These are phyloP conservation scores for Aspergillus affinis DNA, from an alignment of 495 filamentous ascomycete species.

Conservation along the genomic window DNA sequence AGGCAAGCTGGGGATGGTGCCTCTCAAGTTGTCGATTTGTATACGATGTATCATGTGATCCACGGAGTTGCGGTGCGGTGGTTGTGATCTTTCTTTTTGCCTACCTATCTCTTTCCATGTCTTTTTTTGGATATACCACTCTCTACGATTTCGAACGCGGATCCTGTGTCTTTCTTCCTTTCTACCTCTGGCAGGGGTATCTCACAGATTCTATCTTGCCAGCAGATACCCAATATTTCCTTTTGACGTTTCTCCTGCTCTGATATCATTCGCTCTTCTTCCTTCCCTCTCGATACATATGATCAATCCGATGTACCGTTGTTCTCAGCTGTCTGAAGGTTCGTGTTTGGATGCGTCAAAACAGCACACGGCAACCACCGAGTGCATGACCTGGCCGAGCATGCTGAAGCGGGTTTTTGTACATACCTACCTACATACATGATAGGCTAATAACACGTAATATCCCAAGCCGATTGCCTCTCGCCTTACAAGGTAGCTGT, in stretches of 20 bases:
- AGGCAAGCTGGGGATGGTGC: slow-evolving; percentile 1
- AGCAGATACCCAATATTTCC: slow-evolving; percentile 24
- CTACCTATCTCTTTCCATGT: slow-evolving; percentile 40
- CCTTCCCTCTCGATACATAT: background rate
- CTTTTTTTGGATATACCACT: slow-evolving; percentile 12
- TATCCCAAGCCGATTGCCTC: background rate
- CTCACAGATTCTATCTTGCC: slow-evolving; percentile 16
- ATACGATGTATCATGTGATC: slow-evolving; percentile 3
- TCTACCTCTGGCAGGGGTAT: slow-evolving; percentile 17
- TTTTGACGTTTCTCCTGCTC: slow-evolving; percentile 3
- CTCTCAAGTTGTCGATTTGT: slow-evolving; percentile 1
- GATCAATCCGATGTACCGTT: background rate
- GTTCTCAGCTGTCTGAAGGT: too few species aligned
- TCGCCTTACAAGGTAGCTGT: background rate
- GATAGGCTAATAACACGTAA: background rate
- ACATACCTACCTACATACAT: slow-evolving; percentile 1
- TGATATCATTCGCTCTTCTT: slow-evolving; percentile 1
- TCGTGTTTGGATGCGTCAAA: background rate
- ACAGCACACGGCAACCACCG: background rate
- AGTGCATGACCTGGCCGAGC: background rate
- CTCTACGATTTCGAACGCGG: slow-evolving; percentile 3
- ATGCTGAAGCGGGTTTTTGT: background rate
- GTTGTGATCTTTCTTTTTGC: slow-evolving; percentile 11
- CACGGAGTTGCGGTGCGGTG: slow-evolving; percentile 3
- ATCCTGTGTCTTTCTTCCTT: slow-evolving; percentile 3